Evolutionary conservation across 2,329 filamentous ascomycete species (phyloP), one percentile per base, ranked within the genome.

Genomic region (Cryphonectria nitschkei): DNA sequence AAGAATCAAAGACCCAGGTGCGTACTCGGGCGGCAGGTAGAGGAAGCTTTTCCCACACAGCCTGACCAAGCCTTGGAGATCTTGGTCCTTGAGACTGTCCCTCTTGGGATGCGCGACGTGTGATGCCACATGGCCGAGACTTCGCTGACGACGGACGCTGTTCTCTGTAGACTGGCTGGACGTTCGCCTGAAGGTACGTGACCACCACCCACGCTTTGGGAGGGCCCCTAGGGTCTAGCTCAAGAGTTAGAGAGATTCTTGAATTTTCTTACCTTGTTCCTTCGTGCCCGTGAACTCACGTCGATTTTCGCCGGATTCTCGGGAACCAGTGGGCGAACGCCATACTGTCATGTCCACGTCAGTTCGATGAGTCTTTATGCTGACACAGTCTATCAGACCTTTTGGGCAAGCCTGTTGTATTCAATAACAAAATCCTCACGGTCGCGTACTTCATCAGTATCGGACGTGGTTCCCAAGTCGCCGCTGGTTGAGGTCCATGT

Each of bases 11-110:
- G 85, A 84, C 26, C 85, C 83, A 0, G 88, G 84, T 3, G 88
- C 82, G 74, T 90, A 88, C 68, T 89, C 88, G 3, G 82, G 74
- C 0, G 89, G 89, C 11, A 92, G 80, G 74, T 89, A 87, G 64
- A 92, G 80, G 41, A 87, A 79, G 76, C 88, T 90, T 76, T 88
- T 88, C 52, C 90, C 90, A 74, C 88, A 89, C 41, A 92, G 78
- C 14, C 88, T 84, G 26, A 91, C 85, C 74, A 92, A 84, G n/a
- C 86, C 84, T 69, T 86, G 83, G 0, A 92, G 79, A 67, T 86
- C 84, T 73, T 87, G 81, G 60, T 82, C 81, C 75, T 84, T 87
- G 32, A 87, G 77, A 6, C 78, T 79, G 63, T 86, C 85, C 67
- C 81, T 84, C 56, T 78, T 80, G 60, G 78, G 76, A 19, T 82